These are phyloP conservation scores for Trichomonascaceae sp. DNA, from an alignment of 1,139 yeast species.

Conservation along the genomic window DNA sequence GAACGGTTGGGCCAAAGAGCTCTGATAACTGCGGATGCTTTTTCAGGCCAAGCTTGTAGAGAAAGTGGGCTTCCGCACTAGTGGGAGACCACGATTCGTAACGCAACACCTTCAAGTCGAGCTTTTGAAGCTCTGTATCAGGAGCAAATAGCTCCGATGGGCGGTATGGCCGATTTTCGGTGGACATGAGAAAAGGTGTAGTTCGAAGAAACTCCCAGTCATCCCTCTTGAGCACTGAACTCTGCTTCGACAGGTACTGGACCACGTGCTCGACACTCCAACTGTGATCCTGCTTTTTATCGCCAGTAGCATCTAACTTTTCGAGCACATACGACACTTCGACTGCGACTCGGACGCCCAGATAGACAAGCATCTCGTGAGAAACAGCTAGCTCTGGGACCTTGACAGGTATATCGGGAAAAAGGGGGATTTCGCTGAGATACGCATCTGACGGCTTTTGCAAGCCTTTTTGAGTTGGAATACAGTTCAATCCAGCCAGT, in stretches of 20 bases:
- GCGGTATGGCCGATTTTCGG: slow-evolving; percentile 5
- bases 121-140: slow-evolving; percentile 13
- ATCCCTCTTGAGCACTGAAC: slow-evolving; percentile 14
- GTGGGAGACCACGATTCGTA: slow-evolving; percentile 22
- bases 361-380: slow-evolving; percentile 18
- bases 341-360: slow-evolving; percentile 29
- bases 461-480: slow-evolving; percentile 30
- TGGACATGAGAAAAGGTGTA: slow-evolving; percentile 17
- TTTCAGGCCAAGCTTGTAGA: slow-evolving; percentile 22
- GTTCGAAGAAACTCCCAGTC: slow-evolving; percentile 22
- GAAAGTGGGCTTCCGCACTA: slow-evolving; percentile 20
- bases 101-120: slow-evolving; percentile 22
- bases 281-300: slow-evolving; percentile 5
- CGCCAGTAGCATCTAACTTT: slow-evolving; percentile 19
- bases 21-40: slow-evolving; percentile 16
- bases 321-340: slow-evolving; percentile 29
- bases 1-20: too few species aligned
- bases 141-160: slow-evolving; percentile 25
- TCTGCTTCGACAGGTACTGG: slow-evolving; percentile 22
- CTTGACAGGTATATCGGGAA: slow-evolving; percentile 28
- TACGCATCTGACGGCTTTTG: slow-evolving; percentile 25
- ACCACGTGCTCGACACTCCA: slow-evolving; percentile 28
- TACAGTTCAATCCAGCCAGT: slow-evolving; percentile 19
- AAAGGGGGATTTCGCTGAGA: slow-evolving; percentile 22
- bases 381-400: slow-evolving; percentile 17